Percentiles rank a stretch among this genome's conserved stretches.
Conservation (phyloP, 1,284 basidiomycete species). For the Trichosporon sp. region DNA sequence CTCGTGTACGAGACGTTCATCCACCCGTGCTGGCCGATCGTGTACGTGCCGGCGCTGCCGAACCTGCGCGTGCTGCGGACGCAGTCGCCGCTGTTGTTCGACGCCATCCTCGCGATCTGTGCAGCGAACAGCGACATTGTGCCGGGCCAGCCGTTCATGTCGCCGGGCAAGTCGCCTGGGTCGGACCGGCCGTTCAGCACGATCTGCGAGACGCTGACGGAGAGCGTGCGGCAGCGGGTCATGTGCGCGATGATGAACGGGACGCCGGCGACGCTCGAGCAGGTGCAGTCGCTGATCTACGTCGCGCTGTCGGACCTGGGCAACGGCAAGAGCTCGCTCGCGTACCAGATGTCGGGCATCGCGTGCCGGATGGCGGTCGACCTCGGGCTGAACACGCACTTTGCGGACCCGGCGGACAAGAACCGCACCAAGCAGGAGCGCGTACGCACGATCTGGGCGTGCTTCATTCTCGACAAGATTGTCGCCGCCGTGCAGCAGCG, state of each 20-base stretch:
- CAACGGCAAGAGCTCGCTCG: conserved; percentile 11
- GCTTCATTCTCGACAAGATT: conserved; percentile 21
- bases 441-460: conserved; percentile 16
- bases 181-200: conserved; percentile 7
- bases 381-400: conserved; percentile 14
- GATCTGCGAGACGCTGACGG: conserved; percentile 14
- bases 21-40: conserved; percentile 22
- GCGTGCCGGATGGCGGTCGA: conserved; percentile 20
- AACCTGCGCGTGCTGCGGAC: conserved; percentile 16
- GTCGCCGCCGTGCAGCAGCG: conserved; percentile 13
- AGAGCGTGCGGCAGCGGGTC: conserved; percentile 17
- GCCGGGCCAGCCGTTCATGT: conserved; percentile 4
- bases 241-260: background rate
- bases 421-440: conserved; percentile 13
- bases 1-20: conserved; percentile 21
- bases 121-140: conserved; percentile 13
- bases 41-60: conserved; percentile 16
- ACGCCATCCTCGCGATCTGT: conserved; percentile 19
- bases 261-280: conserved; percentile 4
- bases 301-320: conserved; percentile 16
- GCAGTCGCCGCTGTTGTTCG: conserved; percentile 16
- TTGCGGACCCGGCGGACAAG: background rate
- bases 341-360: conserved; percentile 20
- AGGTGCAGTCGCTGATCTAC: conserved; percentile 15
- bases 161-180: background rate